Percentiles rank a stretch among this genome's conserved stretches.
These are phyloP conservation scores for Proliferodiscus dingleyae DNA, from an alignment of 2,329 filamentous ascomycete genomes.

Conservation along the genomic window DNA sequence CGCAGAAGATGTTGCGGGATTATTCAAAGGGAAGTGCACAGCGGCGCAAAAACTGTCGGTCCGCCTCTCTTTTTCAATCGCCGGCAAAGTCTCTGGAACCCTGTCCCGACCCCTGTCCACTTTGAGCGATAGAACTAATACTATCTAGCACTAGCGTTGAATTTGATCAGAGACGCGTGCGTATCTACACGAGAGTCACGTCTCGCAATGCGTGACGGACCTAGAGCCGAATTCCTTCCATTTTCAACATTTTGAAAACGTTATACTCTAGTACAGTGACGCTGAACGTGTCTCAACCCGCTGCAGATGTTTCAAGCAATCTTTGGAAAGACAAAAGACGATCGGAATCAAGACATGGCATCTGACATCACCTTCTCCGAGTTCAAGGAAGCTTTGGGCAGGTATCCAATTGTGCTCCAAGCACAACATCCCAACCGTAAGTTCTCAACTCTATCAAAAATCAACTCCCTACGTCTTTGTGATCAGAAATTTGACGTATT, in stretches of 20 bases:
- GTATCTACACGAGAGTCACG: background rate
- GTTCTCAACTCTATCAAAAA: constrained; percentile 5
- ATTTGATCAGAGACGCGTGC: no score
- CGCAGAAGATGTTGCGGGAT: no score
- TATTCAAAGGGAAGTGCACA: no score
- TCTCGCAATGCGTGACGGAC: background rate
- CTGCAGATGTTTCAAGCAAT: constrained; percentile 16
- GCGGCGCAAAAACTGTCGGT: no score
- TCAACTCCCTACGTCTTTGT: background rate
- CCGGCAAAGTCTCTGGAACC: no score
- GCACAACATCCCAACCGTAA: constrained; percentile 20
- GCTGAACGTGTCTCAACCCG: background rate
- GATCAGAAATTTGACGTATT: background rate
- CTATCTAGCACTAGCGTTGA: no score
- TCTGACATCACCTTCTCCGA: constrained; percentile 22
- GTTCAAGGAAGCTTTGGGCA: constrained; percentile 26
- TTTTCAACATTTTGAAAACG: constrained; percentile 17
- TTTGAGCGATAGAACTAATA: background rate
- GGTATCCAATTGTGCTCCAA: constrained; percentile 26
- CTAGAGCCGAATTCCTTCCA: background rate
- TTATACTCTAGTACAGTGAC: constrained; percentile 1
- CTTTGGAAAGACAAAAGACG: constrained; percentile 12
- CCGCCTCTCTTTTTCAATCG: no score
- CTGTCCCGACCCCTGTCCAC: no score
- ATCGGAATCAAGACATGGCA: constrained; percentile 17